Evolutionary conservation across 176 grass and related monocot genomes (phyloP), one percentile per base, ranked within the genome.

Genomic region (Avena eriantha): DNA sequence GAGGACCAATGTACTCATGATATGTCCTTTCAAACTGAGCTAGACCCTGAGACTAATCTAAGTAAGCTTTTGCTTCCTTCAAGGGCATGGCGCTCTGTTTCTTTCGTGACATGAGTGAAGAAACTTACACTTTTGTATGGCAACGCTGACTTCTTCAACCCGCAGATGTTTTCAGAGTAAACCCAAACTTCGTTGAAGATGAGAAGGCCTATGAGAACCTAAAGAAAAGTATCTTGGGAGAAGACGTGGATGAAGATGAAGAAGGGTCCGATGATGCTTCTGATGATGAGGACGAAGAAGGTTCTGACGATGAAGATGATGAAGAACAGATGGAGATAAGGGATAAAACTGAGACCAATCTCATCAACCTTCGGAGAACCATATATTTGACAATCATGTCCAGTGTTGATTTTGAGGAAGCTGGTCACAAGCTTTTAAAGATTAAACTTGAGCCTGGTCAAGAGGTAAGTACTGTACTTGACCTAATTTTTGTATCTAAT

Each of bases 321-420:
- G 91, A 90, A 60, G 97, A 98, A 79, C 48, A 83, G 48, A 98
- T 98, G 97, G 86, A 98, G 71, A 98, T 98, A 71, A 92, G 93
- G 33, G 97, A 98, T 77, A 84, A 88, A 82, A 98, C 94, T 6
- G 97, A 98, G 85, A 98, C 97, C 0, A 98, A 98, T 86, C 90
- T 94, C 16, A 68, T 98, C 49, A 98, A 98, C 72, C 89, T 98
- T 34, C 89, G 97, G 31, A 96, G 97, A 91, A 94, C 97, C 18
- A 96, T 98, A 80, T 98, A 96, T 90, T 88, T 98, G 36, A 98
- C 97, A 54, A 98, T 98, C 43, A 98, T 98, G 92, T 98, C 97
- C 4, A 98, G 97, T 83, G 94, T 98, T 88, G 97, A 98, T 91
- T 98, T 98, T 88, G 97, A 98, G 86, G 97, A 98, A 93, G 97